A percentile compares a stretch with the other conserved stretches of the same genome.
These are phyloP conservation scores for Phytophthora palmivora DNA, from an alignment of 352 stramenopile species.

Conservation along the genomic window DNA sequence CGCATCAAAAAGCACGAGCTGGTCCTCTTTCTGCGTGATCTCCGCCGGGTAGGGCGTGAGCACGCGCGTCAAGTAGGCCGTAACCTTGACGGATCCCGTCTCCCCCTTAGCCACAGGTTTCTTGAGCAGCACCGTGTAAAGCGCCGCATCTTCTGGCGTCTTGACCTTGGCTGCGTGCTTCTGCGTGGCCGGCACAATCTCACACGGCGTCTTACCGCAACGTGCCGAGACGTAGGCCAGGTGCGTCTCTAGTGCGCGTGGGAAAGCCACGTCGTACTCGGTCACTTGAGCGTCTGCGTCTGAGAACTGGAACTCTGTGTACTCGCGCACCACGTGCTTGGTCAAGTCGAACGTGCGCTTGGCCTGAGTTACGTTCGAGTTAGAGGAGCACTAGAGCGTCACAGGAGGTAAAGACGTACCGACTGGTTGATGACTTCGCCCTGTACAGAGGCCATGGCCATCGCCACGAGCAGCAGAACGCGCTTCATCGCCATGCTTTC, in stretches of 20 bases:
- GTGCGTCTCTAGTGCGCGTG: constrained; percentile 54
- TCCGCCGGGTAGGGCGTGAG: constrained; percentile 81
- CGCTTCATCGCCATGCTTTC: constrained; percentile 42
- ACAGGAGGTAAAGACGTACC: constrained; percentile 37
- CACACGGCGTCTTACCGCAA: constrained; percentile 74
- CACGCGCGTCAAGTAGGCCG: constrained; percentile 78
- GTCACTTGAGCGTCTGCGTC: constrained; percentile 60
- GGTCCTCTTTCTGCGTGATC: constrained; percentile 84
- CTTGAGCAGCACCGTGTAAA: constrained; percentile 81
- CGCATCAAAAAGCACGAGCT: constrained; percentile 84
- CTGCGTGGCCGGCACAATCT: constrained; percentile 58
- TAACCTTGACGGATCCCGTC: constrained; percentile 74
- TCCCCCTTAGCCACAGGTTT: constrained; percentile 58
- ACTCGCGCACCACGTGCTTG: constrained; percentile 80
- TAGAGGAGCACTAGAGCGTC: background rate
- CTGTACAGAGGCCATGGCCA: constrained; percentile 41
- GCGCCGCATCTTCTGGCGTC: constrained; percentile 45
- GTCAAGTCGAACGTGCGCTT: constrained; percentile 86
- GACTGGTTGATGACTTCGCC: constrained; percentile 78
- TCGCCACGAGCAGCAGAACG: constrained; percentile 43
- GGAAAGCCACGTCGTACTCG: constrained; percentile 74
- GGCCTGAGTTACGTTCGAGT: constrained; percentile 39
- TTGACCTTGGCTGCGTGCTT: constrained; percentile 34
- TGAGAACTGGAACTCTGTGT: constrained; percentile 77
- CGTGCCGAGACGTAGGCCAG: constrained; percentile 74